Base-by-base conservation (phyloP, 352 stramenopile species). In the Thraustotheca clavata region DNA sequence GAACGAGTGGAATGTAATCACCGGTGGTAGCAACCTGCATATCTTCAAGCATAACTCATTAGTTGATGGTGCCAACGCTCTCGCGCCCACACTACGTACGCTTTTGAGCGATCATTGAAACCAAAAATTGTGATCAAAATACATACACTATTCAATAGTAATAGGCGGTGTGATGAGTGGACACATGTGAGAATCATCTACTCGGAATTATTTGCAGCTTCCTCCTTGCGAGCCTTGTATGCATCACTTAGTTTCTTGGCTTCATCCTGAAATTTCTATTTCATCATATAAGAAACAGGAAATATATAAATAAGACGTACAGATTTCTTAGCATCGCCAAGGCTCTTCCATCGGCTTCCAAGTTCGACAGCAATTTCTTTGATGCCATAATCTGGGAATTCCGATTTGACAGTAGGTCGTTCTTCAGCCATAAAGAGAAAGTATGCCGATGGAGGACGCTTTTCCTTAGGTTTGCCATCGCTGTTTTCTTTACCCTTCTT, bases 341-440 rank as follows among this genome's bases (percentile, higher is more conserved):
- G 41, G n/a, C 32, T 27, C 29, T 65, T 65, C 57, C 57, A 65
- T 49, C 57, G 57, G 9, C 12, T 22, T 27, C 33, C 57, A 9
- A 65, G 32, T 31, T 65, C 57, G 35, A 43, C 46, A 20, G 47
- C 39, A 16, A 65, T 33, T 65, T 65, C 57, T 33, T 52, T 65
- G 38, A 43, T 43, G 20, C 35, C 29, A 18, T 43, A 52, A 26
- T 40, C 39, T 26, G 57, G 57, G 31, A 47, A 46, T 38, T 65
- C 57, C 12, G 27, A 36, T 18, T 54, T 33, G 35, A 65, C 11
- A 33, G 32, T 33, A 14, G 57, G 57, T 29, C 57, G 57, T 41
- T 65, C 57, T 54, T 65, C 57, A 4, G 57, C 57, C 57, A 65
- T 50, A 24, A 65, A 65, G 24, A 65, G 39, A 33, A 65, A 65